A percentile compares a stretch with the other conserved stretches of the same genome.
Conservation (phyloP, 2,329 filamentous ascomycete species). For the Epicoccum nigrum region DNA sequence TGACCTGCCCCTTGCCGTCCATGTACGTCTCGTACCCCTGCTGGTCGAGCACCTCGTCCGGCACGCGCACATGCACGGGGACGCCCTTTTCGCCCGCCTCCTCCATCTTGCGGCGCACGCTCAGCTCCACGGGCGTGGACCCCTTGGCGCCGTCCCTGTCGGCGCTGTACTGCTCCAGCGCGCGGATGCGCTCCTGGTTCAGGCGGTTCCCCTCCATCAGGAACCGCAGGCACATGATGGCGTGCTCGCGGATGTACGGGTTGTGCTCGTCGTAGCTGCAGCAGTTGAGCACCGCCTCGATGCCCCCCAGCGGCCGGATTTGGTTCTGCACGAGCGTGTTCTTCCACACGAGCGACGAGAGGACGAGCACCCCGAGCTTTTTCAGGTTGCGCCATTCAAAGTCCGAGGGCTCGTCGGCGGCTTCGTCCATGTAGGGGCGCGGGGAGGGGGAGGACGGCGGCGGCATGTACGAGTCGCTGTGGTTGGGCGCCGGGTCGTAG, state of each 20-base stretch:
- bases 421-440: conserved; percentile 55
- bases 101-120: conserved; percentile 7
- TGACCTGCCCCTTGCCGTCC: conserved; percentile 57
- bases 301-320: conserved; percentile 81
- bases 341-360: conserved; percentile 88
- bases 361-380: conserved; percentile 87
- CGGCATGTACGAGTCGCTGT: conserved; percentile 53
- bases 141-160: conserved; percentile 20
- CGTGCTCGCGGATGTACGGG: conserved; percentile 87
- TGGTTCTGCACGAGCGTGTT: conserved; percentile 85
- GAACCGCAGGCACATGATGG: conserved; percentile 59
- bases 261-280: conserved; percentile 93
- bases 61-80: conserved; percentile 46
- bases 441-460: conserved; percentile 39
- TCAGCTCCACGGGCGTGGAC: conserved; percentile 18
- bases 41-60: conserved; percentile 56
- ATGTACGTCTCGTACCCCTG: conserved; percentile 59
- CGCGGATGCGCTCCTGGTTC: conserved; percentile 73
- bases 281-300: conserved; percentile 86
- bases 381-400: conserved; percentile 85
- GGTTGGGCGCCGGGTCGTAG: conserved; percentile 60
- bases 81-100: conserved; percentile 11
- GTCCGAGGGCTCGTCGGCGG: conserved; percentile 65
- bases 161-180: conserved; percentile 55
- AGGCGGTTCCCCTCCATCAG: conserved; percentile 75